Evolutionary conservation across 2,329 filamentous ascomycete species (phyloP).

Genomic region (Purpureocillium lavendulum): DNA sequence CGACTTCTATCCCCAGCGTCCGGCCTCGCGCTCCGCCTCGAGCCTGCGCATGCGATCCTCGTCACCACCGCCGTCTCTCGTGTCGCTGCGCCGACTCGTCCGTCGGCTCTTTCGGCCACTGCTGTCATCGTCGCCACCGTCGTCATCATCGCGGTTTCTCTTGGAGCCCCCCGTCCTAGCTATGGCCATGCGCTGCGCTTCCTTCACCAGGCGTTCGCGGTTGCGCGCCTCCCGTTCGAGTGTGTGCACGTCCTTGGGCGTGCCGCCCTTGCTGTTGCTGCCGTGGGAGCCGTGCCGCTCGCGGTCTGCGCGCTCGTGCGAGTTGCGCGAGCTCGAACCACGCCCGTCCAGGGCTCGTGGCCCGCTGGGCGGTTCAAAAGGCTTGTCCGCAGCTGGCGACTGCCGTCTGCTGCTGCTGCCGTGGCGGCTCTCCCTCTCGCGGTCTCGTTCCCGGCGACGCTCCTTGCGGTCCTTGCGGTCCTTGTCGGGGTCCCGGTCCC

Average conservation of each 20-base stretch:
- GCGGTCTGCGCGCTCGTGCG: background rate
- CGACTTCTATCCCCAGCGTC: slow-evolving; percentile 34
- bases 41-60: slow-evolving; percentile 44
- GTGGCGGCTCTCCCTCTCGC: slow-evolving; percentile 21
- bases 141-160: slow-evolving; percentile 38
- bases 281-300: slow-evolving; percentile 27
- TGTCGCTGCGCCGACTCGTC: slow-evolving; percentile 40
- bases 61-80: slow-evolving; percentile 35
- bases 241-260: slow-evolving; percentile 52
- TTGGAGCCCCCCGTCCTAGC: slow-evolving; percentile 38
- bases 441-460: slow-evolving; percentile 23
- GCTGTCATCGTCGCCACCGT: slow-evolving; percentile 27
- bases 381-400: slow-evolving; percentile 25
- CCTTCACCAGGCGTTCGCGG: slow-evolving; percentile 58
- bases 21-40: slow-evolving; percentile 52
- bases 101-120: slow-evolving; percentile 26
- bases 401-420: slow-evolving; percentile 21
- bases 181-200: slow-evolving; percentile 57
- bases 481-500: slow-evolving; percentile 28
- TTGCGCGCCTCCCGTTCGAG: slow-evolving; percentile 60
- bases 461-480: slow-evolving; percentile 28
- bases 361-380: slow-evolving; percentile 32
- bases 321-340: slow-evolving; percentile 14
- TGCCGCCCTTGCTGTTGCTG: slow-evolving; percentile 10
- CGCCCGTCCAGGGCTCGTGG: slow-evolving; percentile 31